Conservation (phyloP, 192 early-diverging fungal species). For the Physocladia obscura region DNA sequence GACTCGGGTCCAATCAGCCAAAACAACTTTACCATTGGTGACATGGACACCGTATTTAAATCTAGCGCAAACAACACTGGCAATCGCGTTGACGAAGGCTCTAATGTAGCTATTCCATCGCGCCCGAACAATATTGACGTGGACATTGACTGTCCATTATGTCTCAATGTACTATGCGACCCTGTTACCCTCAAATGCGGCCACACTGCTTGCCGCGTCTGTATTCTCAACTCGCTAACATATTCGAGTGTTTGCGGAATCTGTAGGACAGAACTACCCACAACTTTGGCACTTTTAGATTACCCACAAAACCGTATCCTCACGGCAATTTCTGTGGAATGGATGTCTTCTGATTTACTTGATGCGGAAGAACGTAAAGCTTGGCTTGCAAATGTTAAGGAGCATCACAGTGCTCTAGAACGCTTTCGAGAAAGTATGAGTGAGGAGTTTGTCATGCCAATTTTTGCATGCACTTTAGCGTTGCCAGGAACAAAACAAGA, state of each 20-base stretch:
- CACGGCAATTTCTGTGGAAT: neutral
- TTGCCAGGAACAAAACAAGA: constrained; percentile 10
- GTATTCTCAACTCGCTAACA: neutral
- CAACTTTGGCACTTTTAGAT: neutral
- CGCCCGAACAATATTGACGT: neutral
- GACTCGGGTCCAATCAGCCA: neutral
- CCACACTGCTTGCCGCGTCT: constrained; percentile 15
- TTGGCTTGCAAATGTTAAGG: neutral
- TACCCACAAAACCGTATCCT: constrained; percentile 5
- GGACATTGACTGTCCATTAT: constrained; percentile 4
- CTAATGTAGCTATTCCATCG: neutral
- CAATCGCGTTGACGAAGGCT: neutral
- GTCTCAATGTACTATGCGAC: neutral
- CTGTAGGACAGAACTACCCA: neutral
- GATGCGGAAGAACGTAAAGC: neutral
- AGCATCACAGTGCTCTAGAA: neutral
- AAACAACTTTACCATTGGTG: neutral
- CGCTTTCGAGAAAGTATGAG: neutral
- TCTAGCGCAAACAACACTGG: neutral
- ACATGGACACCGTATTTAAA: too few species aligned
- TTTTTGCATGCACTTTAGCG: constrained; percentile 4
- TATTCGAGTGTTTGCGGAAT: neutral
- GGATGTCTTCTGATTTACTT: neutral
- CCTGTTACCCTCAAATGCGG: constrained; percentile 20
- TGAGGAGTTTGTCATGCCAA: neutral